phyloP scores from a whole-genome alignment of 768 basidiomycete species.

The Lactarius tabidus region DNA sequence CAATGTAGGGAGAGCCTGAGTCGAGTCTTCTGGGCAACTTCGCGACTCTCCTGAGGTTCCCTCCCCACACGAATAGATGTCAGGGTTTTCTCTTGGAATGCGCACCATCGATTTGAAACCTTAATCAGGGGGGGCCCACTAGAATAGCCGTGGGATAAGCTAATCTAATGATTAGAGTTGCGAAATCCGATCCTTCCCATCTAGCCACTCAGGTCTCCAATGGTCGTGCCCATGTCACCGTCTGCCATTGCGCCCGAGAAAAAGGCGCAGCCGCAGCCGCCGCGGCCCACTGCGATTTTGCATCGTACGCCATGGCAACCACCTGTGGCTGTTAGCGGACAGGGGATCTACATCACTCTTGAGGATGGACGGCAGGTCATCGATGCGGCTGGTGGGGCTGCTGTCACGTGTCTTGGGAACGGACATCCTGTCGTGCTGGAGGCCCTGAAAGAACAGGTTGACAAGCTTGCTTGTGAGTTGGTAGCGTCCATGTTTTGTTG shows the following conservation, averaged over 20 bases:
- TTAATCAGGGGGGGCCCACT: too few species aligned
- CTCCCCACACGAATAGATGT: too few species aligned
- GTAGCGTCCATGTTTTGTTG: background rate
- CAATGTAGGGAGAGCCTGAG: too few species aligned
- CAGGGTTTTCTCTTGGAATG: too few species aligned
- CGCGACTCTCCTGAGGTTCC: too few species aligned
- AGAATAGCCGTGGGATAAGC: background rate
- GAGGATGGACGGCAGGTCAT: slow-evolving; percentile 65
- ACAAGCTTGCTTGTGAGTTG: slow-evolving; percentile 69
- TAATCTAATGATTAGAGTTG: background rate
- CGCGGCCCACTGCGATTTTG: slow-evolving; percentile 29
- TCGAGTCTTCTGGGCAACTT: too few species aligned
- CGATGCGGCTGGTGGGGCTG: slow-evolving; percentile 83
- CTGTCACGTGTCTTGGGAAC: slow-evolving; percentile 75
- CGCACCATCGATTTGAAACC: too few species aligned
- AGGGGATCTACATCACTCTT: slow-evolving; percentile 69
- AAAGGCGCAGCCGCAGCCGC: background rate
- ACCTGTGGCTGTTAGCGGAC: slow-evolving; percentile 58
- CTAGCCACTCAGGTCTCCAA: background rate
- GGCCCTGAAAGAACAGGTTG: slow-evolving; percentile 76
- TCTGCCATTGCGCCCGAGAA: background rate
- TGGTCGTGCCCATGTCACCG: background rate
- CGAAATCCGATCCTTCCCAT: background rate
- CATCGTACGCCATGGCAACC: slow-evolving; percentile 66
- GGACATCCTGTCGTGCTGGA: slow-evolving; percentile 66